Evolutionary conservation across 1,284 basidiomycete species (phyloP), one percentile per base, ranked within the genome.

Genomic region (Tilletiopsis washingtonensis): DNA sequence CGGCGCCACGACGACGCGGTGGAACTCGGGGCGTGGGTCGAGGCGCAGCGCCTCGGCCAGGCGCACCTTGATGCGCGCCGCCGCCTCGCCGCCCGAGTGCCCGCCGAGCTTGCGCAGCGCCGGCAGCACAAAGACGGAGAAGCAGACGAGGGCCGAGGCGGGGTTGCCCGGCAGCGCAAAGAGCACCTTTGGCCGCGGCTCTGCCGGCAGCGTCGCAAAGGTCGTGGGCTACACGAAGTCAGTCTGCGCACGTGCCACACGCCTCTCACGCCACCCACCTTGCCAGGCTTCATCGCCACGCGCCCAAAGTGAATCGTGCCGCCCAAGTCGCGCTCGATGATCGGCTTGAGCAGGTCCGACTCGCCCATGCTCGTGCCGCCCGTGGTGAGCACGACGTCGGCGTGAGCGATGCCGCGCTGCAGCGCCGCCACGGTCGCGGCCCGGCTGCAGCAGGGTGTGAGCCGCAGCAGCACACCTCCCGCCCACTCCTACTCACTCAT

Each of bases 291-390:
- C 75, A 78, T 77, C 2, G 76, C 75, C 12, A 78, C 76, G 1
- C 88, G 78, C 1, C 88, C 88, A 68, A 90, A 89, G 64, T 88
- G 85, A 14, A 89, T 78, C 1, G 79, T 82, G 0, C 86, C 88
- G 12, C 77, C 67, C 43, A 91, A 80, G 26, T 84, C 78, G 17
- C 83, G 80, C 73, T 91, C 89, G 54, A 91, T 84, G 47, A 90
- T 80, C 1, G 89, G 88, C 70, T 91, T 91, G 41, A 91, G 75
- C 24, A 91, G 77, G 70, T 91, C 88, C 1, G 82, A 82, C 9
- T 88, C 81, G 2, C 88, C 88, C 88, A 91, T 91, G 4, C 85
- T 87, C 2, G 88, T 90, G 2, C 88, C 88, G 11, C 89, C 88
- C 0, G 88, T 91, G 0, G 86, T 86, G 9, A 91, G 74, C 7